phyloP scores from a whole-genome alignment of 202 grass and related monocot genomes.

The Carex sylvatica region DNA sequence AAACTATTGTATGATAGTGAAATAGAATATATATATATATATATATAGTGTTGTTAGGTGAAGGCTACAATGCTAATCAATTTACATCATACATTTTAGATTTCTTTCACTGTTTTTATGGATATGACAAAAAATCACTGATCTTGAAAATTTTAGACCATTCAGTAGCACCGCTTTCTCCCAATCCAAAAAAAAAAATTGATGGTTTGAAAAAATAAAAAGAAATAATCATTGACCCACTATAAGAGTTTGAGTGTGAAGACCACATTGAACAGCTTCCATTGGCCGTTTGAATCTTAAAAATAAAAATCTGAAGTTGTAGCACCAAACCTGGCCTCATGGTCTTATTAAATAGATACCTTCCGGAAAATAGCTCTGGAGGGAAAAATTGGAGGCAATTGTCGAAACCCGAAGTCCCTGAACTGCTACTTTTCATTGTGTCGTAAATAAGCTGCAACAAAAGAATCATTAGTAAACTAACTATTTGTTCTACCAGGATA shows the following conservation, averaged over 20 bases:
- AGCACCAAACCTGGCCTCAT: neutral
- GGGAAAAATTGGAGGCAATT: conserved; percentile 83
- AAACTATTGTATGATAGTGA: neutral
- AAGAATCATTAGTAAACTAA: conserved; percentile 23
- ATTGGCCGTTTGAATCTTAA: neutral
- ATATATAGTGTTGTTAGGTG: neutral
- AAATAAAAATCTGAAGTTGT: neutral
- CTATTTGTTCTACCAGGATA: neutral
- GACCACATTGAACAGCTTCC: neutral
- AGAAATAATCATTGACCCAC: neutral
- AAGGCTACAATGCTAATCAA: neutral
- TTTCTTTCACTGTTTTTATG: neutral
- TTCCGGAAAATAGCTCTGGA: conserved; percentile 82
- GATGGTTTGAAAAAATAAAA: neutral
- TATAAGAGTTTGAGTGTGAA: neutral
- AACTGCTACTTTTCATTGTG: conserved; percentile 72
- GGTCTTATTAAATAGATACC: conserved; percentile 41
- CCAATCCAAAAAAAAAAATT: neutral
- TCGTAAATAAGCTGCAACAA: conserved; percentile 83
- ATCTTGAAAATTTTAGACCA: neutral
- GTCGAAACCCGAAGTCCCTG: conserved; percentile 70
- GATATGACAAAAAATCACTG: neutral
- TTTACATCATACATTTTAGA: neutral
- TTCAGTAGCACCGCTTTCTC: neutral
- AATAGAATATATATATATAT: neutral